Conservation (phyloP, 495 filamentous ascomycete species). For the Cudoniella acicularis region DNA sequence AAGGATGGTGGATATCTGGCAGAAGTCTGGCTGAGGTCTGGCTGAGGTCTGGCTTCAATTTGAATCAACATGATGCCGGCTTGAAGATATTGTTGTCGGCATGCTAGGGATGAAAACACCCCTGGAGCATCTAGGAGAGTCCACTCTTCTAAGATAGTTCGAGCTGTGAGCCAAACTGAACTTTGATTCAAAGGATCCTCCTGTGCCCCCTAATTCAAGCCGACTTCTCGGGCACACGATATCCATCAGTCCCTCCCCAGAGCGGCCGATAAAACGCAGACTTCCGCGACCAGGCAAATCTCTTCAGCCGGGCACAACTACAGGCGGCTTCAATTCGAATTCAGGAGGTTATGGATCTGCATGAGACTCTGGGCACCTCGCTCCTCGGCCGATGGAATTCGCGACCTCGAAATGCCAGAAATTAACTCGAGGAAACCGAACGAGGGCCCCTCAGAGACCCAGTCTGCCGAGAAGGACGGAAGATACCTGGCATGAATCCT, state of each 20-base stretch:
- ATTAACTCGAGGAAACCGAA: constrained; percentile 10
- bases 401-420: background rate
- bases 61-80: background rate
- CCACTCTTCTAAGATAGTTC: background rate
- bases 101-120: background rate
- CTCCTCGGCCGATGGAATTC: constrained; percentile 16
- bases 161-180: background rate
- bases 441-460: constrained; percentile 7
- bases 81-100: background rate
- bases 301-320: background rate
- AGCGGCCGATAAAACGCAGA: background rate
- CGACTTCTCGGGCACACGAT: background rate
- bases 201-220: background rate
- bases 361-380: constrained; percentile 21
- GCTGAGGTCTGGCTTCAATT: constrained; percentile 3
- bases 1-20: background rate
- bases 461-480: constrained; percentile 16
- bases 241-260: background rate
- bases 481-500: constrained; percentile 22
- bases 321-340: constrained; percentile 8
- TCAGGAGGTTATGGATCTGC: constrained; percentile 26
- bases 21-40: constrained; percentile 5
- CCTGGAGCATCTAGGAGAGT: background rate
- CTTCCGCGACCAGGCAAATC: background rate
- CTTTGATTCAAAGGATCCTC: background rate